Conservation (phyloP, 768 basidiomycete species). For the Lentinula detonsa region DNA sequence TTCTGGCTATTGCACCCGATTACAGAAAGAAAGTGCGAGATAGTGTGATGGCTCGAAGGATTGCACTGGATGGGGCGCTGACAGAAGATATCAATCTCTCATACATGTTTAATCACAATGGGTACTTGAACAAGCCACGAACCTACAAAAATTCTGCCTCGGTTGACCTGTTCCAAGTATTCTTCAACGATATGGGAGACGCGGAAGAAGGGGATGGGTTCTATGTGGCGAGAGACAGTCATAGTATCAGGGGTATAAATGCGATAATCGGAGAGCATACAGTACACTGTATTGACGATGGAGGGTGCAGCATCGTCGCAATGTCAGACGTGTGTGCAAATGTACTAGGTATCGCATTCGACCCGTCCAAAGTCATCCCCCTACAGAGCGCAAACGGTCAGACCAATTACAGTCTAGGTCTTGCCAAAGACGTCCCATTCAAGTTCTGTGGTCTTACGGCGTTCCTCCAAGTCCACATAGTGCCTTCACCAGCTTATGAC, state of each 20-base stretch:
- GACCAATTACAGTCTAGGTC: not conserved
- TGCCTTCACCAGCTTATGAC: conserved; percentile 8
- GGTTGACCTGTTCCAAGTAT: not conserved
- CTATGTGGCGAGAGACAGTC: not conserved
- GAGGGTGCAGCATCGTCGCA: not conserved
- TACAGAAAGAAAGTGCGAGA: not conserved
- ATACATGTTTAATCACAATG: no score
- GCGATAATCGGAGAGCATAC: not conserved
- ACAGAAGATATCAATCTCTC: not conserved
- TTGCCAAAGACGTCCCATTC: not conserved
- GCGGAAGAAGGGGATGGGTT: not conserved
- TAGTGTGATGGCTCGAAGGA: not conserved
- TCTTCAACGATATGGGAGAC: not conserved
- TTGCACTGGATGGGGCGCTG: not conserved
- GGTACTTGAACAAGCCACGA: no score
- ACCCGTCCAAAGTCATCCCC: not conserved
- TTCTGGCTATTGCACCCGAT: not conserved
- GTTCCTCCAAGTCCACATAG: conserved; percentile 11
- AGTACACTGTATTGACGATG: not conserved
- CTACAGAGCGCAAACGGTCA: not conserved
- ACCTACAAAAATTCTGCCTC: no score
- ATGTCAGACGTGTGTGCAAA: not conserved
- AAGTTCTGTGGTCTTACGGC: not conserved
- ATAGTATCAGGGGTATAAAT: not conserved
- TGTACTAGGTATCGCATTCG: not conserved